Evolutionary conservation across 768 basidiomycete genomes (phyloP).

Genomic region (Termitomyces eurrhizus): DNA sequence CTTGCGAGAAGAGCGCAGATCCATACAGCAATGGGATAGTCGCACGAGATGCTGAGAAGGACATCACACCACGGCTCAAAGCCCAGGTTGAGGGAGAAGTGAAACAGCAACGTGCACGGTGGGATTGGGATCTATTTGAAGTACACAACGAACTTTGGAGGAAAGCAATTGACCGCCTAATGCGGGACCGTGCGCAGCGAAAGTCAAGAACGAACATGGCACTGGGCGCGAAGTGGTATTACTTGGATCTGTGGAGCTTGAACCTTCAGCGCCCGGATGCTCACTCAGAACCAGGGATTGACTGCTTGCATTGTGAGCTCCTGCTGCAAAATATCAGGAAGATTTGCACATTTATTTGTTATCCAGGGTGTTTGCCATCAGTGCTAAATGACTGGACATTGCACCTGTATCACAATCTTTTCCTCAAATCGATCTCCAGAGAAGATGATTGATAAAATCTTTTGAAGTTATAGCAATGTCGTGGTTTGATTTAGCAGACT

Average conservation of each 20-base stretch:
- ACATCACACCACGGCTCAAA: conserved; percentile 19
- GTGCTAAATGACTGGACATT: conserved; percentile 24
- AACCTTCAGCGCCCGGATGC: conserved; percentile 24
- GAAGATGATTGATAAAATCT: conserved; percentile 2
- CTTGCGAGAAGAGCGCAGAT: conserved; percentile 15
- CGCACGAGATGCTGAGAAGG: conserved; percentile 17
- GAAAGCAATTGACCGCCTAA: conserved; percentile 14
- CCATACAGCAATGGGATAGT: conserved; percentile 18
- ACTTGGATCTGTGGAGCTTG: conserved; percentile 24
- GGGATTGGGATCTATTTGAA: conserved; percentile 27
- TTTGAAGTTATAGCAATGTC: neutral
- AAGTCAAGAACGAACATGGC: conserved; percentile 8
- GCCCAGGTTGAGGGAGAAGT: conserved; percentile 16
- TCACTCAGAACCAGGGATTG: conserved; percentile 23
- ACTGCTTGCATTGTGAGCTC: conserved; percentile 26
- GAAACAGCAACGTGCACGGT: conserved; percentile 19
- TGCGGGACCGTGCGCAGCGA: conserved; percentile 15
- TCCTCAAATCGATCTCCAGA: conserved; percentile 8
- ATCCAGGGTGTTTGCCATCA: conserved; percentile 21
- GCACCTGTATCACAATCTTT: conserved; percentile 20
- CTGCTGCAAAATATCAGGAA: neutral
- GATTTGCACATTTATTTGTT: neutral
- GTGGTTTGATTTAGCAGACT: neutral
- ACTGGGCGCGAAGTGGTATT: conserved; percentile 22
- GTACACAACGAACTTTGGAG: conserved; percentile 21